A percentile compares a stretch with the other conserved stretches of the same genome.
These are phyloP conservation scores for Pythium guiyangense DNA, from an alignment of 352 stramenopile genomes.

Conservation along the genomic window DNA sequence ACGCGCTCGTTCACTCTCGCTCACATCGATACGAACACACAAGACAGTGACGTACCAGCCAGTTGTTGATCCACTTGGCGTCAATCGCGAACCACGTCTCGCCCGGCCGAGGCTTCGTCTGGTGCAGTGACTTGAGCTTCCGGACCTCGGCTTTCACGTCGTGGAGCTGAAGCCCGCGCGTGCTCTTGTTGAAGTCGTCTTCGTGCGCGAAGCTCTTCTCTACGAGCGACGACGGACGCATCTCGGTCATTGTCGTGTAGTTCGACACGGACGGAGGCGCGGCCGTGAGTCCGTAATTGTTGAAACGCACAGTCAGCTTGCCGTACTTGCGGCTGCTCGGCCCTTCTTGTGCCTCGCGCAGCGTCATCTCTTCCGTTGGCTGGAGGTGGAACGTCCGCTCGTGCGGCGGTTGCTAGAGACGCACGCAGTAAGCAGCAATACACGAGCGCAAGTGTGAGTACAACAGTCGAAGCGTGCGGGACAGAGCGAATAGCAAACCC, in stretches of 20 bases:
- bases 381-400: slow-evolving; percentile 54
- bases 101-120: slow-evolving; percentile 45
- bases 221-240: slow-evolving; percentile 43
- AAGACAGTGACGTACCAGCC: slow-evolving; percentile 24
- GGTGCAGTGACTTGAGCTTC: slow-evolving; percentile 60
- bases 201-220: slow-evolving; percentile 54
- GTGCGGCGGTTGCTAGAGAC: slow-evolving; percentile 44
- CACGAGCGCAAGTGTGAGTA: not conserved
- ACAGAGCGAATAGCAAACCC: not conserved
- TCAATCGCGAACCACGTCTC: slow-evolving; percentile 70
- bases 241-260: slow-evolving; percentile 55
- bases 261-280: slow-evolving; percentile 18
- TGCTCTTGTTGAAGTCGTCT: slow-evolving; percentile 56
- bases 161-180: slow-evolving; percentile 34
- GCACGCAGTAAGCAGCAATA: not conserved
- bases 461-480: not conserved
- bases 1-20: no score
- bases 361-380: slow-evolving; percentile 53
- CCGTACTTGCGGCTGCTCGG: slow-evolving; percentile 61
- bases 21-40: not conserved
- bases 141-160: slow-evolving; percentile 60
- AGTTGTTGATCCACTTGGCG: slow-evolving; percentile 61
- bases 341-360: slow-evolving; percentile 34
- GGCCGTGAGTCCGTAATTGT: slow-evolving; percentile 51
- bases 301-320: slow-evolving; percentile 62